phyloP scores from a whole-genome alignment of 345 rosid species.

The Reutealis trisperma region DNA sequence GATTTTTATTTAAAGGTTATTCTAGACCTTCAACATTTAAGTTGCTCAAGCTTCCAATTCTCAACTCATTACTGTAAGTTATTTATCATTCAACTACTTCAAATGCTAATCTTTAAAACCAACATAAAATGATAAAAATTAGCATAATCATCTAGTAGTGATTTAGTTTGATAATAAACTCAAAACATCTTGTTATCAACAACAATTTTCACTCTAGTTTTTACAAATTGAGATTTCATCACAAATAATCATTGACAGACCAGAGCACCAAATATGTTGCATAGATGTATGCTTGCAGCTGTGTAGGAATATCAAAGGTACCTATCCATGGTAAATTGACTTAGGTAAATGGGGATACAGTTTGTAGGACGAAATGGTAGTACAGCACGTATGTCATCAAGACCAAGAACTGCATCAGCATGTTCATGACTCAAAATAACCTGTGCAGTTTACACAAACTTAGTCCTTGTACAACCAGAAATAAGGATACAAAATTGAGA shows the following conservation, averaged over 20 bases:
- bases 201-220: background rate
- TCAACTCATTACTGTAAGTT: no score
- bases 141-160: no score
- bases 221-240: background rate
- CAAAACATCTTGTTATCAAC: background rate
- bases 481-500: no score
- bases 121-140: no score
- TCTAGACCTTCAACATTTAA: no score
- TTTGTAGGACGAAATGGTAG: conserved; percentile 81
- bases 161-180: no score
- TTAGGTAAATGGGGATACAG: conserved; percentile 60
- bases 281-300: background rate
- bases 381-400: conserved; percentile 86
- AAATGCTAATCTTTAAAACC: no score
- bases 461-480: background rate
- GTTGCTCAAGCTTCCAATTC: no score
- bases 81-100: no score
- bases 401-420: conserved; percentile 98
- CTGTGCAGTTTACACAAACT: conserved; percentile 58
- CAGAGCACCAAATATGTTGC: background rate
- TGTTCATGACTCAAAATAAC: conserved; percentile 97
- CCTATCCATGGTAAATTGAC: conserved; percentile 72
- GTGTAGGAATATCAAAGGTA: conserved; percentile 20
- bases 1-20: no score
- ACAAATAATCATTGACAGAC: background rate